Evolutionary conservation across 2,329 filamentous ascomycete species (phyloP).

Genomic region (Aspergillus fructus): DNA sequence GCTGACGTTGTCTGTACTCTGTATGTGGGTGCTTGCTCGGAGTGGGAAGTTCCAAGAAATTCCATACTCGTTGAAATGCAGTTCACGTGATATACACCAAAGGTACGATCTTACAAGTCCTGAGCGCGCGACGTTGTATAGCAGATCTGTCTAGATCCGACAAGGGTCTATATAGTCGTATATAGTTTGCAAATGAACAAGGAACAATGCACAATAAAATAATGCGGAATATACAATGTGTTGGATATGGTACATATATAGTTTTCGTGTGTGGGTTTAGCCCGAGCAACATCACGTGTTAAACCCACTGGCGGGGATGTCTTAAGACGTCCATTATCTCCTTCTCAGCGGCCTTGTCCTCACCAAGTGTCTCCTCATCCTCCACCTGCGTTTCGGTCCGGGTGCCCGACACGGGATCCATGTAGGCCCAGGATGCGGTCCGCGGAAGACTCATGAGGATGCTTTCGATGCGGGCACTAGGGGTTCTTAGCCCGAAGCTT

Average conservation of each 20-base stretch:
- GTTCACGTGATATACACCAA: neutral
- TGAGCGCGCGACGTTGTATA: too few species aligned
- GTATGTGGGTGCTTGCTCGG: neutral
- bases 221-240: neutral
- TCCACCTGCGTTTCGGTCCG: slow-evolving; percentile 50
- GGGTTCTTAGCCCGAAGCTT: slow-evolving; percentile 89
- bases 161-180: neutral
- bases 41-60: neutral
- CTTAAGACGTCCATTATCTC: slow-evolving; percentile 71
- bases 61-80: neutral
- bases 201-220: neutral
- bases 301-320: slow-evolving; percentile 63
- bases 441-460: slow-evolving; percentile 96
- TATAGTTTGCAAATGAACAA: neutral
- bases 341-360: slow-evolving; percentile 60
- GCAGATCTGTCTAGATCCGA: neutral
- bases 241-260: slow-evolving; percentile 6
- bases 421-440: slow-evolving; percentile 93
- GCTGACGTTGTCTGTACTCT: neutral
- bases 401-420: slow-evolving; percentile 63
- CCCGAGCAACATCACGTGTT: slow-evolving; percentile 9
- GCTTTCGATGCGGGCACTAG: slow-evolving; percentile 87
- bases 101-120: too few species aligned
- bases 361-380: slow-evolving; percentile 33
- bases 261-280: neutral